Conservation (phyloP, 345 rosid species). For the Toxicodendron radicans region DNA sequence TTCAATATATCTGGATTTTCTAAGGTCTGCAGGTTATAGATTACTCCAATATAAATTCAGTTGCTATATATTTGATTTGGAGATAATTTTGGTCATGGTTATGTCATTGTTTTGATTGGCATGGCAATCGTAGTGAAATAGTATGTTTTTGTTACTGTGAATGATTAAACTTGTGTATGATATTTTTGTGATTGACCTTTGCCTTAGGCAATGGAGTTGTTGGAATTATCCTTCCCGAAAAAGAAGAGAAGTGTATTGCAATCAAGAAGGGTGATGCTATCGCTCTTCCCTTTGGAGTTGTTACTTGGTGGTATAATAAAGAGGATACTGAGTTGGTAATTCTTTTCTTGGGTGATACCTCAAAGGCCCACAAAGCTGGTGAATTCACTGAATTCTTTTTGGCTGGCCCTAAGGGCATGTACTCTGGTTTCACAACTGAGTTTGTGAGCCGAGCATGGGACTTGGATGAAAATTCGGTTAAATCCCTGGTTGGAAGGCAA, state of each 20-base stretch:
- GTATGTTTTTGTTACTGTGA: no score
- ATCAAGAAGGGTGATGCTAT: constrained; percentile 86
- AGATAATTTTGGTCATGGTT: neutral
- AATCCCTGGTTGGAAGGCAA: constrained; percentile 54
- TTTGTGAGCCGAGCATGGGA: constrained; percentile 83
- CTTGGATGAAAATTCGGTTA: constrained; percentile 43
- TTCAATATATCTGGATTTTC: no score
- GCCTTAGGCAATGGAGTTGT: constrained; percentile 70
- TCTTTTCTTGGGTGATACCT: constrained; percentile 83
- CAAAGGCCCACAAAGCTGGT: constrained; percentile 74
- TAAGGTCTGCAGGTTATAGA: no score
- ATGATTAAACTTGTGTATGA: neutral
- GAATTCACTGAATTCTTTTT: constrained; percentile 77
- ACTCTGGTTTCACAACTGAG: constrained; percentile 75
- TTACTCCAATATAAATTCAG: neutral
- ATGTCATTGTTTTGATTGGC: neutral
- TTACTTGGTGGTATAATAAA: constrained; percentile 88
- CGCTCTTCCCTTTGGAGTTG: constrained; percentile 88
- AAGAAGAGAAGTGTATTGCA: constrained; percentile 74
- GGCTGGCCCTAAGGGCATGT: constrained; percentile 73
- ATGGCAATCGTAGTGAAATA: no score
- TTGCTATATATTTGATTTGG: neutral
- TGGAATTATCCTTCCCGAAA: constrained; percentile 87
- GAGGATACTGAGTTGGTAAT: constrained; percentile 73
- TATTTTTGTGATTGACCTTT: neutral